Conservation (phyloP, 2,329 filamentous ascomycete genomes). For the Colletotrichum tropicicola region DNA sequence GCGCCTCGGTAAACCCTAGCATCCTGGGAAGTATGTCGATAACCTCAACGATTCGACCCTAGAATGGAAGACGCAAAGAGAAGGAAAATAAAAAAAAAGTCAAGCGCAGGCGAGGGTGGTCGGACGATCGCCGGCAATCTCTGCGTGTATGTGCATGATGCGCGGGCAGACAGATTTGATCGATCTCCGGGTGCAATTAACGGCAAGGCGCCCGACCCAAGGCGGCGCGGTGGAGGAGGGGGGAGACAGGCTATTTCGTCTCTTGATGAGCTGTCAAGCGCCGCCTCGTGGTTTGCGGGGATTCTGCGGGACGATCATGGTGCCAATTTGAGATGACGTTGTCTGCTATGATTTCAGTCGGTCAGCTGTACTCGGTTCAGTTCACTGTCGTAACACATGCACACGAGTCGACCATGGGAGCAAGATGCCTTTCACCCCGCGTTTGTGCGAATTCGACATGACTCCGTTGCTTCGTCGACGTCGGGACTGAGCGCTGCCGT, state of each 20-base stretch:
- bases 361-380: background rate
- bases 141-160: slow-evolving; percentile 12
- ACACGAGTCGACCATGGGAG: background rate
- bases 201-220: background rate
- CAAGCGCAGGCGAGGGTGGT: slow-evolving; percentile 14
- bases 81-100: background rate
- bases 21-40: slow-evolving; percentile 27
- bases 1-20: slow-evolving; percentile 28
- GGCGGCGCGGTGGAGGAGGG: background rate
- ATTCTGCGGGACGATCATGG: slow-evolving; percentile 23
- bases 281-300: slow-evolving; percentile 26
- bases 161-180: background rate
- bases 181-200: slow-evolving; percentile 11
- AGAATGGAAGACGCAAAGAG: background rate
- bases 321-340: slow-evolving; percentile 18
- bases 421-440: background rate
- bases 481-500: background rate
- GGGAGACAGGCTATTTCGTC: slow-evolving; percentile 12
- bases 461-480: background rate
- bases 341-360: background rate
- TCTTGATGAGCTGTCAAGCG: slow-evolving; percentile 21
- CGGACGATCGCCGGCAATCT: slow-evolving; percentile 25
- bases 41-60: slow-evolving; percentile 20
- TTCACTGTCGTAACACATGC: background rate
- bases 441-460: background rate